Conservation (phyloP, 345 rosid species). For the Turritis glabra region DNA sequence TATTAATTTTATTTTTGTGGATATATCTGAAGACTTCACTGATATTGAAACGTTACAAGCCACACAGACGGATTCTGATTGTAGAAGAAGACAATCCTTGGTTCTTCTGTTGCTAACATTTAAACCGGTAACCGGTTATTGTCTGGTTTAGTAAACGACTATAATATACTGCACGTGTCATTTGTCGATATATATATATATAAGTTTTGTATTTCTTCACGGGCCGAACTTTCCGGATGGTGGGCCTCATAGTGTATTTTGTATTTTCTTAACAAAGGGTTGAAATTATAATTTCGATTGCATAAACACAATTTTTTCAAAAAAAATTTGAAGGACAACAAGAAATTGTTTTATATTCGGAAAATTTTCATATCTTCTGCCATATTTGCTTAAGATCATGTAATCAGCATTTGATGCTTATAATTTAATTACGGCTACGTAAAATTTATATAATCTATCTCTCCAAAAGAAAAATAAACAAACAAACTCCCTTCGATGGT, state of each 20-base stretch:
- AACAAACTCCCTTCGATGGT: no score
- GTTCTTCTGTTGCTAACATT: background rate
- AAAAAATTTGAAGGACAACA: no score
- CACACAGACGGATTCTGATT: conserved; percentile 40
- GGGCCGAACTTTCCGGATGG: background rate
- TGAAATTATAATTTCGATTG: no score
- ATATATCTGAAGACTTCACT: conserved; percentile 29
- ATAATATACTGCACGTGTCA: background rate
- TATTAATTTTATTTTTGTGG: conserved; percentile 30
- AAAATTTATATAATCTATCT: no score
- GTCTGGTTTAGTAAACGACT: background rate
- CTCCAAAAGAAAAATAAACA: no score
- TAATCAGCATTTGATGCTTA: no score
- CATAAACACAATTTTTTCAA: no score
- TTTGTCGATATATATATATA: background rate
- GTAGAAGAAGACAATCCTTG: conserved; percentile 29
- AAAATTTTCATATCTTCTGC: no score
- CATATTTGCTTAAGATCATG: no score
- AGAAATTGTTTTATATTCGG: no score
- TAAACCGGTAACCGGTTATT: conserved; percentile 30
- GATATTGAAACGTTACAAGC: conserved; percentile 25
- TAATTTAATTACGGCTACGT: no score
- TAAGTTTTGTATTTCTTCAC: background rate
- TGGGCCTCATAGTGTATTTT: background rate
- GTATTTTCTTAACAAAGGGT: no score